Conservation (phyloP, 495 filamentous ascomycete genomes). For the Aspergillus coremiiformis region DNA sequence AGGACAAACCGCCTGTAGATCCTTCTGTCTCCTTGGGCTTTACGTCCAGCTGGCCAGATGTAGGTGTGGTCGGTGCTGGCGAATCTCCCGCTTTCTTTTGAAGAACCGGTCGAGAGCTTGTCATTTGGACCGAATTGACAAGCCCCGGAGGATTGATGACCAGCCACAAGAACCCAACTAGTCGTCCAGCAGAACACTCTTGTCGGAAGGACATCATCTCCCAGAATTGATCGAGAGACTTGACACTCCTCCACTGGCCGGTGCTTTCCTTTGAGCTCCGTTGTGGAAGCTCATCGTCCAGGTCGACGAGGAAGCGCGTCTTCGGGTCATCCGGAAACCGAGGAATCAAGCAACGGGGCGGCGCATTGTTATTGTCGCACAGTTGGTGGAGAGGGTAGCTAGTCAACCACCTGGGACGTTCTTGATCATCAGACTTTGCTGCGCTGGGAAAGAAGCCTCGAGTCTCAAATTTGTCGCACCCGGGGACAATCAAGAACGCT, state of each 20-base stretch:
- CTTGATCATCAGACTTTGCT: conserved; percentile 32
- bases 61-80: not conserved
- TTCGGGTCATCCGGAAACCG: conserved; percentile 96
- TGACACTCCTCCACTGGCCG: conserved; percentile 76
- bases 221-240: conserved; percentile 86
- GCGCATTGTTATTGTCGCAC: conserved; percentile 48
- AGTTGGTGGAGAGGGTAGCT: conserved; percentile 60
- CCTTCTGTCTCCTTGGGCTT: not conserved
- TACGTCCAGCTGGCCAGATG: not conserved
- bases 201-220: conserved; percentile 97
- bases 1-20: not conserved
- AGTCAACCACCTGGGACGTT: conserved; percentile 43
- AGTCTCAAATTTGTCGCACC: conserved; percentile 71
- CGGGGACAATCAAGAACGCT: conserved; percentile 82
- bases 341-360: conserved; percentile 81
- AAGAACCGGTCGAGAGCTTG: conserved; percentile 18
- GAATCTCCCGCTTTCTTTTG: conserved; percentile 5
- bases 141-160: conserved; percentile 56
- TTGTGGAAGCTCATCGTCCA: conserved; percentile 69
- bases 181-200: conserved; percentile 82
- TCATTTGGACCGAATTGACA: conserved; percentile 34
- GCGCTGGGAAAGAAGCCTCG: conserved; percentile 49
- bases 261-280: conserved; percentile 28
- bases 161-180: conserved; percentile 93
- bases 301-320: conserved; percentile 77